phyloP scores from a whole-genome alignment of 805 yeast genomes.

The Teunomyces tritomae region DNA sequence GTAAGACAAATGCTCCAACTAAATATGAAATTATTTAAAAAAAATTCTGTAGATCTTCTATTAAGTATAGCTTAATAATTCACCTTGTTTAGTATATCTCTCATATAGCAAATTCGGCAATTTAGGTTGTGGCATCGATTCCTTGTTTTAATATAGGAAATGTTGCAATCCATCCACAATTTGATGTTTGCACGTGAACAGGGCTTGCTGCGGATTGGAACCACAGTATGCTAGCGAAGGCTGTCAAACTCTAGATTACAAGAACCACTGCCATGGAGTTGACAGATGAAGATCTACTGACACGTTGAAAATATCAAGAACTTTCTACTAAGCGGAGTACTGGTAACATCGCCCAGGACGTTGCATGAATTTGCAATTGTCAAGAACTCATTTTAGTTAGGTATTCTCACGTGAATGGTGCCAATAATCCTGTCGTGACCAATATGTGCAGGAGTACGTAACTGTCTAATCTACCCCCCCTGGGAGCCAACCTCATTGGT shows the following conservation, averaged over 20 bases:
- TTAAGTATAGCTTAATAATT: background rate
- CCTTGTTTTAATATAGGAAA: constrained; percentile 4
- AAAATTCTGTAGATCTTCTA: background rate
- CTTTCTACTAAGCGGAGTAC: background rate
- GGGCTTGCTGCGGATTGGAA: background rate
- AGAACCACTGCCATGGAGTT: background rate
- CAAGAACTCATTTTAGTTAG: background rate
- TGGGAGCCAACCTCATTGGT: background rate
- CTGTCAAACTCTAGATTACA: background rate
- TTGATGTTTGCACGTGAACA: constrained; percentile 21
- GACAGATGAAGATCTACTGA: background rate
- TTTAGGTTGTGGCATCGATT: background rate
- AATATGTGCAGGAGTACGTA: background rate
- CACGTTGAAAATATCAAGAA: no score
- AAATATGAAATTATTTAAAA: constrained; percentile 1
- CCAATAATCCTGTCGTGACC: background rate
- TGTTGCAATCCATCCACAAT: constrained; percentile 24
- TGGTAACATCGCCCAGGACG: background rate
- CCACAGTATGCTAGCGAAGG: background rate
- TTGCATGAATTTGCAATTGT: background rate
- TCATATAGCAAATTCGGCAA: background rate
- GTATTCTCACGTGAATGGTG: constrained; percentile 26
- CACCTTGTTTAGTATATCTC: background rate
- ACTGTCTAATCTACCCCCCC: background rate
- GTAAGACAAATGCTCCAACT: constrained; percentile 1